These are phyloP conservation scores for Senna siamea DNA, from an alignment of 306 rosid genomes.

Conservation along the genomic window DNA sequence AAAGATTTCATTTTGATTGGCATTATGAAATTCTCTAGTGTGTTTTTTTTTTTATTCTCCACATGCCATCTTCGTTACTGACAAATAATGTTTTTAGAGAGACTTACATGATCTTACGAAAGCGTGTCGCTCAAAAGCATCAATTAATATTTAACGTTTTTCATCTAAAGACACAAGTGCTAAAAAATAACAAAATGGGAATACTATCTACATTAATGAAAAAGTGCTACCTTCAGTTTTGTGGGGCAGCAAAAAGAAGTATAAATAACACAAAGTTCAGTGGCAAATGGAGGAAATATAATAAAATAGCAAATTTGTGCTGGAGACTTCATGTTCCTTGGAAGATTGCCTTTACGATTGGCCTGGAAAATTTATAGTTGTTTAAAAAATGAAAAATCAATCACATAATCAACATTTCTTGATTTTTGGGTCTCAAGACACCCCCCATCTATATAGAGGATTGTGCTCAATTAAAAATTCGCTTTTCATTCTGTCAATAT, in stretches of 20 bases:
- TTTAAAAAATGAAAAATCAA: background rate
- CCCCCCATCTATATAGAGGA: background rate
- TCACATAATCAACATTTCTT: background rate
- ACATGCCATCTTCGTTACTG: too few species aligned
- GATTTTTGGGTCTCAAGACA: background rate
- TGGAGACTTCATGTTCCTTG: too few species aligned
- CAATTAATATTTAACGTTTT: background rate
- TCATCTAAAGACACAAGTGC: too few species aligned
- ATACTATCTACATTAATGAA: background rate
- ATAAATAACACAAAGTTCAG: too few species aligned
- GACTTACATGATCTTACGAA: background rate
- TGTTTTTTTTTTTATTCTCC: too few species aligned
- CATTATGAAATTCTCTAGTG: slow-evolving; percentile 4
- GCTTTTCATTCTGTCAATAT: background rate
- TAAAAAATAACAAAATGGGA: background rate
- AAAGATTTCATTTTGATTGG: background rate
- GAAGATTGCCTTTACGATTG: background rate
- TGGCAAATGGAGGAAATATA: background rate
- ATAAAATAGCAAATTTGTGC: too few species aligned
- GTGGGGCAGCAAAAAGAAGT: background rate
- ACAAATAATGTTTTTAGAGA: too few species aligned
- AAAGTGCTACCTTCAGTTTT: background rate
- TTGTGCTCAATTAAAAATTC: background rate
- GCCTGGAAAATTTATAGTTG: background rate
- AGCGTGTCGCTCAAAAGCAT: background rate